Conservation (phyloP, 2,329 filamentous ascomycete genomes). For the Trichoderma sp. region DNA sequence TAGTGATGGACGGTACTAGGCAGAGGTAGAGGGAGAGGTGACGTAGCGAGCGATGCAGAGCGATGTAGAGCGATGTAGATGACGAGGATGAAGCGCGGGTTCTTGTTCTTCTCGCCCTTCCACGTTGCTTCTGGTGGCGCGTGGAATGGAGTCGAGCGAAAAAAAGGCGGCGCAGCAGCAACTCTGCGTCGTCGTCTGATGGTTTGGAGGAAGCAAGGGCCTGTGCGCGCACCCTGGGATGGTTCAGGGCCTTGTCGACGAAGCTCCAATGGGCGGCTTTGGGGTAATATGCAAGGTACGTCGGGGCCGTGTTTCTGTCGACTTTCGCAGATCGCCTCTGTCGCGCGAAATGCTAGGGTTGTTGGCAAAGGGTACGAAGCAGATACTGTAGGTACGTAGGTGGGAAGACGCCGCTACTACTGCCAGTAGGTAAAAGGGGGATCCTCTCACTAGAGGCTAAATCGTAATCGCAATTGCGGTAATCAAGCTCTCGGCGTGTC, state of each 20-base stretch:
- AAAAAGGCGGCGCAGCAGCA: slow-evolving; percentile 16
- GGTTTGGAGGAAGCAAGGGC: slow-evolving; percentile 1
- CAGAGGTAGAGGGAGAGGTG: background rate
- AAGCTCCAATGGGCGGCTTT: slow-evolving; percentile 6
- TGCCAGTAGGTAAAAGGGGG: background rate
- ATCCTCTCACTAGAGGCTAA: background rate
- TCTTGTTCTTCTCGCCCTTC: background rate
- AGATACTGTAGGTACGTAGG: background rate
- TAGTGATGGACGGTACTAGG: background rate
- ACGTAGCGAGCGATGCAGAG: background rate
- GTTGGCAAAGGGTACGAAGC: background rate
- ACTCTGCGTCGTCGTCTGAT: slow-evolving; percentile 10
- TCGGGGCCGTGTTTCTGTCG: background rate
- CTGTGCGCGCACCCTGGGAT: slow-evolving; percentile 22
- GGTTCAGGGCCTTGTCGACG: background rate
- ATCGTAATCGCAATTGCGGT: background rate
- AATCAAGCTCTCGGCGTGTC: background rate
- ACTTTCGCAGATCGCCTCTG: background rate
- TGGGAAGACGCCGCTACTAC: background rate
- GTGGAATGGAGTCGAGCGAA: slow-evolving; percentile 8
- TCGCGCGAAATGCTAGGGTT: background rate
- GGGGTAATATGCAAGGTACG: slow-evolving; percentile 16
- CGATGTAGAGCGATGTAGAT: background rate
- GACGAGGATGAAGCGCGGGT: background rate
- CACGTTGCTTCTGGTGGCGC: slow-evolving; percentile 18